Percentiles rank a stretch among this genome's conserved stretches.
Evolutionary conservation across 192 early-diverging fungal species (phyloP).

Genomic region (Backusella westeae): DNA sequence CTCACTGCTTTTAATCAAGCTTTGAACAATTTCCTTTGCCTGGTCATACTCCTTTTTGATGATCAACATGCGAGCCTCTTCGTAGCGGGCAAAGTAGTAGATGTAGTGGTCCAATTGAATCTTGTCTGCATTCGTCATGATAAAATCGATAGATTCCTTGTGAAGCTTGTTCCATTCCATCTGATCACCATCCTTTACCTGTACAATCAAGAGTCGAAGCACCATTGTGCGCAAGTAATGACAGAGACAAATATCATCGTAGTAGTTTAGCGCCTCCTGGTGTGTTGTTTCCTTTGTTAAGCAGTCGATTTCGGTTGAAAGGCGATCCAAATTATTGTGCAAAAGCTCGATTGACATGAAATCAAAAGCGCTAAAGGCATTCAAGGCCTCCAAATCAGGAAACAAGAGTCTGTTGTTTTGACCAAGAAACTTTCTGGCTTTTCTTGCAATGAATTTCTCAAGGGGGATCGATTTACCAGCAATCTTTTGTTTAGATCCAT

Average conservation of each 20-base stretch:
- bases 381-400: conserved; percentile 76
- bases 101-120: conserved; percentile 67
- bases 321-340: conserved; percentile 36
- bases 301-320: conserved; percentile 45
- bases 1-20: conserved; percentile 43
- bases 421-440: conserved; percentile 67
- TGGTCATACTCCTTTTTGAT: conserved; percentile 36
- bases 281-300: conserved; percentile 34
- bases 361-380: conserved; percentile 70
- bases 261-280: conserved; percentile 45
- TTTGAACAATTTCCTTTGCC: conserved; percentile 50
- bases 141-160: conserved; percentile 36
- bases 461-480: conserved; percentile 85
- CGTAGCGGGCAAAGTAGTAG: conserved; percentile 54
- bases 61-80: conserved; percentile 54
- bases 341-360: conserved; percentile 60
- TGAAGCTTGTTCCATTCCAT: conserved; percentile 11
- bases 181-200: conserved; percentile 31
- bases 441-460: conserved; percentile 87
- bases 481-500: conserved; percentile 66
- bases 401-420: conserved; percentile 70
- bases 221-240: conserved; percentile 67
- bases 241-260: conserved; percentile 78
- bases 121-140: conserved; percentile 53
- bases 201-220: conserved; percentile 59